Conservation (phyloP, 129 eudicot species). For the Chrysanthemum seticuspe region DNA sequence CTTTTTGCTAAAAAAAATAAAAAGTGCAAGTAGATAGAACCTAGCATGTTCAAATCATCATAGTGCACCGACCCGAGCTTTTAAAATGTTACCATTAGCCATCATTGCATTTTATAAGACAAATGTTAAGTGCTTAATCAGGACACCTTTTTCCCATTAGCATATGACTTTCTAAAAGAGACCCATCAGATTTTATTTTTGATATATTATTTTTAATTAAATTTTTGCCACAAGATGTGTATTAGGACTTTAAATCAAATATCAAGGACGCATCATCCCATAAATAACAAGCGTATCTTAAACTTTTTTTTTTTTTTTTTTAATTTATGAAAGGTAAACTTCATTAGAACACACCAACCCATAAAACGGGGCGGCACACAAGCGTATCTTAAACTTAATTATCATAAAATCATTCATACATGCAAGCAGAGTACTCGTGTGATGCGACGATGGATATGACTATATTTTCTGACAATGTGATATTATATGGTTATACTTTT, state of each 20-base stretch:
- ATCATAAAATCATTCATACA: background rate
- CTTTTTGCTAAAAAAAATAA: background rate
- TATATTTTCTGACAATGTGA: too few species aligned
- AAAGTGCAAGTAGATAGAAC: background rate
- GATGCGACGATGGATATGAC: too few species aligned
- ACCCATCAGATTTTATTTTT: too few species aligned
- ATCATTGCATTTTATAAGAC: conserved; percentile 18
- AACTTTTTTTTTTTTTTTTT: too few species aligned
- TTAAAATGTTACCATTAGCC: background rate
- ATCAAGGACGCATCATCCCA: background rate
- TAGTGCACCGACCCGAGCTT: background rate
- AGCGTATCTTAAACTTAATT: too few species aligned
- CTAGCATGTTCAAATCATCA: conserved; percentile 15
- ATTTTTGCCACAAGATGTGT: background rate
- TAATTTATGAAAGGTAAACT: too few species aligned
- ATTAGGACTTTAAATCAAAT: background rate
- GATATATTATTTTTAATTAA: too few species aligned
- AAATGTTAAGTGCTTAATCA: background rate
- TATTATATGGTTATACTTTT: too few species aligned
- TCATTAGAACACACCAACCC: too few species aligned
- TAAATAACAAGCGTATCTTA: background rate
- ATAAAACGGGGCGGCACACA: too few species aligned
- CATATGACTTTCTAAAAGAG: background rate
- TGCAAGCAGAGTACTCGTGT: too few species aligned
- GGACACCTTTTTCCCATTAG: background rate